A percentile compares a stretch with the other conserved stretches of the same genome.
Conservation (phyloP, 2,329 filamentous ascomycete genomes). For the Hypoxylon sp. region DNA sequence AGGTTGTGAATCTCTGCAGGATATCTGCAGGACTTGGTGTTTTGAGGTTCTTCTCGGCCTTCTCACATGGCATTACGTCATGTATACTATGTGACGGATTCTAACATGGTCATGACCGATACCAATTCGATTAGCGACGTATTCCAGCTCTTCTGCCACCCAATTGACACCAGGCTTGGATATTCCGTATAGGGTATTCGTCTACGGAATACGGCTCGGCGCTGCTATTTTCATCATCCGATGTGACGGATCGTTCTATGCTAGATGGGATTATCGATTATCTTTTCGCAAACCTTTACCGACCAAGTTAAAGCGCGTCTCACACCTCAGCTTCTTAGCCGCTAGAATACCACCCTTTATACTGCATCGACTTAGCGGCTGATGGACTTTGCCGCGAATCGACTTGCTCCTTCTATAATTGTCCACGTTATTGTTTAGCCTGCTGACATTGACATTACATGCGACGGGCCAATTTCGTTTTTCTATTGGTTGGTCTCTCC, state of each 20-base stretch:
- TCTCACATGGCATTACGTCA: conserved; percentile 18
- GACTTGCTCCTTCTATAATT: neutral
- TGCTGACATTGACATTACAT: neutral
- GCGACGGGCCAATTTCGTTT: neutral
- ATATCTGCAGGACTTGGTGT: conserved; percentile 2
- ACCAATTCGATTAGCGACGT: neutral
- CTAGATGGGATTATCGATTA: neutral
- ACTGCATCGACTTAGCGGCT: neutral
- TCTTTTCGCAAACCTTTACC: neutral
- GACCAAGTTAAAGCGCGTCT: neutral
- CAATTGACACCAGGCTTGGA: neutral
- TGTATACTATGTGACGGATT: neutral
- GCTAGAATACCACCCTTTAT: neutral
- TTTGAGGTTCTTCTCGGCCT: conserved; percentile 1
- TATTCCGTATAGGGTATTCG: neutral
- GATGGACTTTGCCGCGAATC: neutral
- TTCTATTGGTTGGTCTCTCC: neutral
- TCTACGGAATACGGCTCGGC: neutral
- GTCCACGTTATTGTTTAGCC: neutral
- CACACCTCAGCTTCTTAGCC: neutral
- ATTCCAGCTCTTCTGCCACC: too few species aligned
- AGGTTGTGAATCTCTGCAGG: conserved; percentile 1
- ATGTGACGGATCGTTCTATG: neutral
- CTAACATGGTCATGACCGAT: neutral
- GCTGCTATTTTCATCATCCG: neutral